A percentile compares a stretch with the other conserved stretches of the same genome.
phyloP scores from a whole-genome alignment of 495 filamentous ascomycete genomes.

The Aspergillus diversus region DNA sequence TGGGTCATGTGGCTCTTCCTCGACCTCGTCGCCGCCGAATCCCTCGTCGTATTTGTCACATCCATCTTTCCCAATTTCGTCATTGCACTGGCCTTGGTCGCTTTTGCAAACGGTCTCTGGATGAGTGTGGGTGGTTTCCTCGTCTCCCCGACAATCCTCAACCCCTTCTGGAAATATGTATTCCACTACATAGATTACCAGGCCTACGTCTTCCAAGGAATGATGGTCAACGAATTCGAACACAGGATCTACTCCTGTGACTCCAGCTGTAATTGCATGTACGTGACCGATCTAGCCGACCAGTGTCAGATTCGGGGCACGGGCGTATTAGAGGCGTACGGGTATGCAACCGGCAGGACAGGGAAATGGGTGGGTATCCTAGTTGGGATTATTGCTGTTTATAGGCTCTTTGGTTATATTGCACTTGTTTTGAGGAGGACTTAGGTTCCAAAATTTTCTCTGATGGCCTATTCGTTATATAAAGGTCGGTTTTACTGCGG shows the following conservation, averaged over 20 bases:
- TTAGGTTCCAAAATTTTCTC: conserved; percentile 16
- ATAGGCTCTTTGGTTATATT: conserved; percentile 65
- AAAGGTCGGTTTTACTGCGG: neutral
- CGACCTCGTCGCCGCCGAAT: conserved; percentile 79
- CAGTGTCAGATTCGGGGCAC: conserved; percentile 70
- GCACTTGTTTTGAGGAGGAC: conserved; percentile 39
- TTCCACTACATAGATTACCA: conserved; percentile 87
- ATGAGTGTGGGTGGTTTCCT: conserved; percentile 84
- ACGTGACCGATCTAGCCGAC: conserved; percentile 59
- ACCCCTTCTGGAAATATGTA: conserved; percentile 82
- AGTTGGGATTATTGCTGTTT: conserved; percentile 71
- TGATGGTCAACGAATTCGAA: conserved; percentile 87
- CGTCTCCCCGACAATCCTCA: conserved; percentile 68
- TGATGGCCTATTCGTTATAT: neutral
- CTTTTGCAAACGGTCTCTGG: conserved; percentile 85
- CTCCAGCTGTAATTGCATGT: conserved; percentile 67
- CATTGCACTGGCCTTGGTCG: conserved; percentile 71
- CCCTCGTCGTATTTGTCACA: conserved; percentile 75
- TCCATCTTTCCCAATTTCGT: conserved; percentile 78
- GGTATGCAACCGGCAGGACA: conserved; percentile 62
- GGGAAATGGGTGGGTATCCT: conserved; percentile 78
- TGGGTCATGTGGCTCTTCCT: conserved; percentile 89
- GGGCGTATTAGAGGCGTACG: conserved; percentile 68
- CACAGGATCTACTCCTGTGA: conserved; percentile 64
- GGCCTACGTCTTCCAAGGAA: conserved; percentile 82